Evolutionary conservation across 768 basidiomycete species (phyloP).

Genomic region (Cystofilobasidium macerans): DNA sequence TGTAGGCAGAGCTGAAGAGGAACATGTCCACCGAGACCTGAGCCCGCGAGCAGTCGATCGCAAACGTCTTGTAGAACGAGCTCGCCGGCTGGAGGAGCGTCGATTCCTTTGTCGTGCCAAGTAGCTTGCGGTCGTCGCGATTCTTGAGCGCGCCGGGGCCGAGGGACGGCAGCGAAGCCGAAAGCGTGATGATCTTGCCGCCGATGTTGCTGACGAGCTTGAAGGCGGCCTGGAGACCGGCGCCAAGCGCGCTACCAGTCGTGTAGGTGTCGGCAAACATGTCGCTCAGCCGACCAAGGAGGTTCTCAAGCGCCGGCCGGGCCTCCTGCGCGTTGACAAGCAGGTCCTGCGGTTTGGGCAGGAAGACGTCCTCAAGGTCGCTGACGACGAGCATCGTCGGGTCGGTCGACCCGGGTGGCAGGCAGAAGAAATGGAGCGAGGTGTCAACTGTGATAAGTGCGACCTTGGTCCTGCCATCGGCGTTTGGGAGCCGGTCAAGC

Average conservation of each 20-base stretch:
- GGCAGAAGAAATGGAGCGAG: constrained; percentile 91
- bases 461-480: constrained; percentile 82
- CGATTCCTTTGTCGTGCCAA: constrained; percentile 95
- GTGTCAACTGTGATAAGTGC: constrained; percentile 85
- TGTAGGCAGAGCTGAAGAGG: constrained; percentile 84
- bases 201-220: constrained; percentile 90
- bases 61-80: constrained; percentile 95
- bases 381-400: constrained; percentile 94
- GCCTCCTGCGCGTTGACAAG: constrained; percentile 86
- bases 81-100: constrained; percentile 83
- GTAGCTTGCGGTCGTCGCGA: constrained; percentile 87
- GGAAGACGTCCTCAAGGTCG: constrained; percentile 92
- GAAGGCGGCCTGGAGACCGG: constrained; percentile 88
- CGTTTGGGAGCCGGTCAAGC: constrained; percentile 88
- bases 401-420: constrained; percentile 54
- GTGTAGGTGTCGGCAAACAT: constrained; percentile 98
- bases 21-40: constrained; percentile 99
- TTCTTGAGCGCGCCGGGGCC: constrained; percentile 90
- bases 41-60: constrained; percentile 92
- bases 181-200: constrained; percentile 81
- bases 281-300: constrained; percentile 73
- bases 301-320: constrained; percentile 61
- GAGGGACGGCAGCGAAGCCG: constrained; percentile 71
- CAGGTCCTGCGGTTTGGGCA: constrained; percentile 93
- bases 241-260: constrained; percentile 86